Evolutionary conservation across 257 asterid genomes (phyloP).

Genomic region (Nicotiana tomentosiformis): DNA sequence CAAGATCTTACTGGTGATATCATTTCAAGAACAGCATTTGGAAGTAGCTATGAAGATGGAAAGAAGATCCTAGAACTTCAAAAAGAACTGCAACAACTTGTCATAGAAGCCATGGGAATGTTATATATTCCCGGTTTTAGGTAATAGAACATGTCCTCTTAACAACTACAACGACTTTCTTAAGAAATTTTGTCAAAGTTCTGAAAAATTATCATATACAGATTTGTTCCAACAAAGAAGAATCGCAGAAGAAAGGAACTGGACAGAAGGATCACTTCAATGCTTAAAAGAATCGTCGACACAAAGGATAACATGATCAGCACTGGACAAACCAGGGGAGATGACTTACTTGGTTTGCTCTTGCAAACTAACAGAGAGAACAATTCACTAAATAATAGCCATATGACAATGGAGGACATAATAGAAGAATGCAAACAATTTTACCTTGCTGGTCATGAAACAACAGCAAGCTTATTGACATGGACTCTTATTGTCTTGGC

Average conservation of each 20-base stretch:
- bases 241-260: constrained; percentile 35
- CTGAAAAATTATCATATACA: constrained; percentile 4
- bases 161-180: neutral
- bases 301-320: constrained; percentile 25
- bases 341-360: constrained; percentile 35
- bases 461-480: constrained; percentile 42
- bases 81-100: constrained; percentile 43
- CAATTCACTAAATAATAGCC: constrained; percentile 7
- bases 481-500: constrained; percentile 48
- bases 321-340: constrained; percentile 19
- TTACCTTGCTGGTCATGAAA: constrained; percentile 52
- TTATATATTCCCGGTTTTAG: constrained; percentile 45
- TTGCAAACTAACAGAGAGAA: constrained; percentile 30
- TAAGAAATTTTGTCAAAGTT: neutral
- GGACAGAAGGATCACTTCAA: constrained; percentile 31
- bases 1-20: constrained; percentile 33
- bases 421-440: constrained; percentile 52
- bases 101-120: constrained; percentile 32
- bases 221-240: constrained; percentile 51
- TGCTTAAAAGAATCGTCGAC: constrained; percentile 33
- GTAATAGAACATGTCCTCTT: constrained; percentile 9
- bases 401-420: constrained; percentile 46
- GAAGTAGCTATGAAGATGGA: constrained; percentile 38
- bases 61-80: constrained; percentile 35
- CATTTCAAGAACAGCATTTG: constrained; percentile 46